Conservation (phyloP, 257 asterid species). For the Solanum clarkiae region DNA sequence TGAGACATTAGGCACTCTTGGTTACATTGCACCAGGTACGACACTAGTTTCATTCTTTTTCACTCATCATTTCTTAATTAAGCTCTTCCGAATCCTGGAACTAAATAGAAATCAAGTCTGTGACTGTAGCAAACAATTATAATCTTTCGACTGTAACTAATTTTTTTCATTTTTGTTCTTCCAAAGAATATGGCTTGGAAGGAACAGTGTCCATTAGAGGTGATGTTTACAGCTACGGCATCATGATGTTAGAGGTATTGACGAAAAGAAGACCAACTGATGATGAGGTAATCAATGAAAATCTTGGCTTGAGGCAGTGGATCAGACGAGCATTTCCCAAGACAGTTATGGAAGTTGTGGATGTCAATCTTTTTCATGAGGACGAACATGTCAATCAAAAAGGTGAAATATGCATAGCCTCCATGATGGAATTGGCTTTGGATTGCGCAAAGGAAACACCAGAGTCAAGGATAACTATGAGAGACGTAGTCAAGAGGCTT, state of each 20-base stretch:
- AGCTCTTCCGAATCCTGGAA: background rate
- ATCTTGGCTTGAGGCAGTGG: slow-evolving; percentile 13
- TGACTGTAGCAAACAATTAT: background rate
- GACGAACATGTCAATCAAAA: background rate
- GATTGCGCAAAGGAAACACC: background rate
- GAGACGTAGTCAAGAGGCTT: background rate
- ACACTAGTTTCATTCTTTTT: background rate
- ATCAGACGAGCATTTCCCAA: background rate
- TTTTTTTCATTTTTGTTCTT: background rate
- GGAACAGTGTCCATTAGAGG: slow-evolving; percentile 17
- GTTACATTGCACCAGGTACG: slow-evolving; percentile 32
- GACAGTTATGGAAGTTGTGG: background rate
- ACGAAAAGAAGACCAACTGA: slow-evolving; percentile 17
- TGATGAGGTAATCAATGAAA: slow-evolving; percentile 6
- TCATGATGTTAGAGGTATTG: slow-evolving; percentile 18
- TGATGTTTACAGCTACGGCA: slow-evolving; percentile 24
- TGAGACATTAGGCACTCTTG: slow-evolving; percentile 23
- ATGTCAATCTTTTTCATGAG: background rate
- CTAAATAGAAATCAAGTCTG: background rate
- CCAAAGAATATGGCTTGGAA: slow-evolving; percentile 19
- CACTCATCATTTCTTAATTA: background rate
- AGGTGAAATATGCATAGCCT: background rate
- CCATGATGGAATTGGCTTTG: background rate
- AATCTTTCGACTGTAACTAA: background rate
- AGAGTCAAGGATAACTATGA: background rate